phyloP scores from a whole-genome alignment of 2,329 filamentous ascomycete genomes.

The Fusarium luffae region DNA sequence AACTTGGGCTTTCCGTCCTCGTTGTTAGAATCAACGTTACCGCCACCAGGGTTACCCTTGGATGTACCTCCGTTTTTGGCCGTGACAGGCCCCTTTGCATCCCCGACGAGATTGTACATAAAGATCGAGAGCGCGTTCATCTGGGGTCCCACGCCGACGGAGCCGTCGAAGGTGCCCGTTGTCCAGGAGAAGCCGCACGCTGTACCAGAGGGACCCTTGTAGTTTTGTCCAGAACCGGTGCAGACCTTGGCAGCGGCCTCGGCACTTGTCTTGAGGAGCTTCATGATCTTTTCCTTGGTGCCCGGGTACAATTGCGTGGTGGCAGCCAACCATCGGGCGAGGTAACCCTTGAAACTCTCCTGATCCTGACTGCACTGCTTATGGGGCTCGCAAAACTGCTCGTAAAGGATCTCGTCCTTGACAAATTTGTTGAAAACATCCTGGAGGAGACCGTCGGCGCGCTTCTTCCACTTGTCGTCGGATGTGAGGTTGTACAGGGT shows the following conservation, averaged over 20 bases:
- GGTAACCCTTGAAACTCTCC: constrained; percentile 80
- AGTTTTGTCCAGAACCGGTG: constrained; percentile 56
- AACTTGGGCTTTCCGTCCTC: constrained; percentile 41
- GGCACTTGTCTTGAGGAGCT: constrained; percentile 63
- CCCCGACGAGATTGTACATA: constrained; percentile 67
- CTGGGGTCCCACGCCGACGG: constrained; percentile 73
- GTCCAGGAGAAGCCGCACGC: constrained; percentile 77
- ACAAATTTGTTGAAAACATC: constrained; percentile 66
- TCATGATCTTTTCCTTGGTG: constrained; percentile 60
- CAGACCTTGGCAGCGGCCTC: constrained; percentile 64
- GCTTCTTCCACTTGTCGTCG: constrained; percentile 64
- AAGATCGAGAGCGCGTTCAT: constrained; percentile 74
- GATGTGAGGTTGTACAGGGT: constrained; percentile 72
- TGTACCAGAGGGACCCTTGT: constrained; percentile 65
- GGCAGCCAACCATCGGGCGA: constrained; percentile 72
- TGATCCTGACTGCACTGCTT: constrained; percentile 76
- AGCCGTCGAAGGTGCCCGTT: constrained; percentile 65
- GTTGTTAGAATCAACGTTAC: constrained; percentile 48
- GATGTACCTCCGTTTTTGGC: constrained; percentile 69
- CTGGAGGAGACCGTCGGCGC: constrained; percentile 68
- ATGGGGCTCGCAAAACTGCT: constrained; percentile 72
- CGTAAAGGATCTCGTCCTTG: constrained; percentile 65
- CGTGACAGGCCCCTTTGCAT: constrained; percentile 60
- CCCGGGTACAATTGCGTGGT: constrained; percentile 66
- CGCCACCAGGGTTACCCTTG: constrained; percentile 61